Evolutionary conservation across 352 stramenopile species (phyloP).

Genomic region (Phytopythium kandeliae): DNA sequence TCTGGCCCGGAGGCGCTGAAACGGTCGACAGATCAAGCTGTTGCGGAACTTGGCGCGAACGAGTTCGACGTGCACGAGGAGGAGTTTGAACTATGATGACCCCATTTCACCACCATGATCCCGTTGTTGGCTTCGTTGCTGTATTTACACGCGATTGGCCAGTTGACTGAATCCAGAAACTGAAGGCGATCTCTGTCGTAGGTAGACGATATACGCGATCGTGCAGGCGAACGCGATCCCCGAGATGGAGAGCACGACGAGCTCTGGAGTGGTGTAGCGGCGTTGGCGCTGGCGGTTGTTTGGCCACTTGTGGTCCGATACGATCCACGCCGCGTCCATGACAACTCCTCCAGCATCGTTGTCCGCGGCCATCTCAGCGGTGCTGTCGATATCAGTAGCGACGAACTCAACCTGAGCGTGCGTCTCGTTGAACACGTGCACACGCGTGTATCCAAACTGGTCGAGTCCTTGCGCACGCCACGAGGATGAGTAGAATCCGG

Average conservation of each 20-base stretch:
- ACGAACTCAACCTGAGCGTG: constrained; percentile 55
- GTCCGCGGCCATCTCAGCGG: background rate
- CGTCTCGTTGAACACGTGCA: constrained; percentile 52
- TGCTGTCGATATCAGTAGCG: constrained; percentile 13
- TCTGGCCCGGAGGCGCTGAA: constrained; percentile 21
- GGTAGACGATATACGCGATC: background rate
- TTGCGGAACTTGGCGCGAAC: constrained; percentile 7
- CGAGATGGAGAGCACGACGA: background rate
- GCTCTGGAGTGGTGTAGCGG: constrained; percentile 1
- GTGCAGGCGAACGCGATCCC: background rate
- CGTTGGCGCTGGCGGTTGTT: constrained; percentile 25
- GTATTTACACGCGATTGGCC: background rate
- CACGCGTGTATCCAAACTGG: constrained; percentile 42
- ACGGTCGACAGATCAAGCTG: constrained; percentile 1
- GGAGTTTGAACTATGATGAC: constrained; percentile 6
- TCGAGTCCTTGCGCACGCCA: constrained; percentile 30
- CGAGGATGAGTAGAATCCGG: constrained; percentile 26
- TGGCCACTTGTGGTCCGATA: constrained; percentile 42
- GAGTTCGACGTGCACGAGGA: constrained; percentile 24
- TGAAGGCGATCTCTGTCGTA: background rate
- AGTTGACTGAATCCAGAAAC: too few species aligned
- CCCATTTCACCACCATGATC: background rate
- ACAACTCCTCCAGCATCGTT: constrained; percentile 14
- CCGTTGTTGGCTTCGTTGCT: background rate
- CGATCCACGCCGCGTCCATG: constrained; percentile 37